Evolutionary conservation across 148 eudicot species (phyloP).

Genomic region (Fagopyrum homotropicum): DNA sequence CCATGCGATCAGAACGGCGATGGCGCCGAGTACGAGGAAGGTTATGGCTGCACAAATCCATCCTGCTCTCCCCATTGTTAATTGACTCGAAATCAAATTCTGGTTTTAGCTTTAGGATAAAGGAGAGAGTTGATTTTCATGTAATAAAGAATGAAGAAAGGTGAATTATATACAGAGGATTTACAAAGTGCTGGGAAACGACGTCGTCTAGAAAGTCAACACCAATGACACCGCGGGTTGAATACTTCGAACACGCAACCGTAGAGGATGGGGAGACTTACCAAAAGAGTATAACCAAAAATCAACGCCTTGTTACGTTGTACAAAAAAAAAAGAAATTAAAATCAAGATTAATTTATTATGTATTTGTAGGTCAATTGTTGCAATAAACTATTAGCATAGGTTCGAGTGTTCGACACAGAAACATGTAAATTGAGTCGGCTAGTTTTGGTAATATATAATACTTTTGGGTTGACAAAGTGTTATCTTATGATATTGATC

Average conservation of each 20-base stretch:
- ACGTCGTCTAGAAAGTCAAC: constrained; percentile 6
- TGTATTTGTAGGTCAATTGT: background rate
- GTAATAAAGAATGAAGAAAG: background rate
- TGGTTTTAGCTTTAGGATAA: background rate
- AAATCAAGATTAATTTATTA: too few species aligned
- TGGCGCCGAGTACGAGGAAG: constrained; percentile 6
- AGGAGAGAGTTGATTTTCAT: background rate
- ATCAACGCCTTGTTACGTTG: background rate
- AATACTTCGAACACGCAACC: background rate
- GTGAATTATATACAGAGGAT: background rate
- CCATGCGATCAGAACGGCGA: constrained; percentile 10
- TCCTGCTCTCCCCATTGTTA: background rate
- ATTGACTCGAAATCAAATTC: background rate
- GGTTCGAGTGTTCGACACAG: too few species aligned
- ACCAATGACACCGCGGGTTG: background rate
- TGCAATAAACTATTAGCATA: too few species aligned
- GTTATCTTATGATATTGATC: background rate
- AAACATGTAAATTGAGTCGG: background rate
- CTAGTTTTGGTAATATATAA: background rate
- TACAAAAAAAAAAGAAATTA: background rate
- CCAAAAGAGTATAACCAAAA: background rate
- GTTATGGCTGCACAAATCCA: background rate
- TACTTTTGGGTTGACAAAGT: background rate
- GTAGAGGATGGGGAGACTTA: background rate
- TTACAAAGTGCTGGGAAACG: background rate